A percentile compares a stretch with the other conserved stretches of the same genome.
Conservation (phyloP, 2,329 filamentous ascomycete genomes). For the Pezizomycotina sp. region DNA sequence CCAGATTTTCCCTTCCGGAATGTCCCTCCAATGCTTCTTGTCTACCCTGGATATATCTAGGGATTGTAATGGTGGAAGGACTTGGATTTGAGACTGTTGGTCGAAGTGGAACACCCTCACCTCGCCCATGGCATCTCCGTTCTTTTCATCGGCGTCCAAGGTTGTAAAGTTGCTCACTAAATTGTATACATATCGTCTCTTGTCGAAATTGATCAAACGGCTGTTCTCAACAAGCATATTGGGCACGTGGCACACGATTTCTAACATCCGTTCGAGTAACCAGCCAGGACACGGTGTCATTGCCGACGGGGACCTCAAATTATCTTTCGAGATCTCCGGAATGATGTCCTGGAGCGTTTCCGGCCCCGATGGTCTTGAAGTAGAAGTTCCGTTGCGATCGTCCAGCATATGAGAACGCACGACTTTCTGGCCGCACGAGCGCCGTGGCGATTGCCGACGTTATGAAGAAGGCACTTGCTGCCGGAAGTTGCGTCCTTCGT, state of each 20-base stretch:
- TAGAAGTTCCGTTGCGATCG: slow-evolving; percentile 20
- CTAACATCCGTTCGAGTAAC: slow-evolving; percentile 25
- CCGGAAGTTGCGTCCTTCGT: slow-evolving; percentile 14
- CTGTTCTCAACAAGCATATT: slow-evolving; percentile 27
- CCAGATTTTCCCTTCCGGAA: slow-evolving; percentile 24
- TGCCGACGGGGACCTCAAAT: slow-evolving; percentile 17
- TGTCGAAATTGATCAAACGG: slow-evolving; percentile 26
- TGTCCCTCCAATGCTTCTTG: slow-evolving; percentile 21
- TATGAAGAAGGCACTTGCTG: slow-evolving; percentile 26
- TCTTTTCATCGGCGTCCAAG: slow-evolving; percentile 19
- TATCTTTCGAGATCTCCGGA: slow-evolving; percentile 20
- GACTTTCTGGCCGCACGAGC: slow-evolving; percentile 24
- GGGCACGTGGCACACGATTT: slow-evolving; percentile 26
- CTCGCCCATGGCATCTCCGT: no score
- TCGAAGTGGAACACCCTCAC: no score
- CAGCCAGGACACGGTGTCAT: slow-evolving; percentile 26
- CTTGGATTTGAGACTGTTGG: no score
- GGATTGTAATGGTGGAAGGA: no score
- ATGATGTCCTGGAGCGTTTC: slow-evolving; percentile 25
- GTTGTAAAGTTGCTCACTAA: slow-evolving; percentile 26
- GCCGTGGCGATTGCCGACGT: slow-evolving; percentile 24
- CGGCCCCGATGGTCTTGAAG: slow-evolving; percentile 20
- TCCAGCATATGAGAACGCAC: slow-evolving; percentile 25
- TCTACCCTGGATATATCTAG: no score
- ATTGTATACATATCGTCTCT: slow-evolving; percentile 26